Conservation (phyloP, 2,329 filamentous ascomycete species). For the Xylariomycetidae sp. region DNA sequence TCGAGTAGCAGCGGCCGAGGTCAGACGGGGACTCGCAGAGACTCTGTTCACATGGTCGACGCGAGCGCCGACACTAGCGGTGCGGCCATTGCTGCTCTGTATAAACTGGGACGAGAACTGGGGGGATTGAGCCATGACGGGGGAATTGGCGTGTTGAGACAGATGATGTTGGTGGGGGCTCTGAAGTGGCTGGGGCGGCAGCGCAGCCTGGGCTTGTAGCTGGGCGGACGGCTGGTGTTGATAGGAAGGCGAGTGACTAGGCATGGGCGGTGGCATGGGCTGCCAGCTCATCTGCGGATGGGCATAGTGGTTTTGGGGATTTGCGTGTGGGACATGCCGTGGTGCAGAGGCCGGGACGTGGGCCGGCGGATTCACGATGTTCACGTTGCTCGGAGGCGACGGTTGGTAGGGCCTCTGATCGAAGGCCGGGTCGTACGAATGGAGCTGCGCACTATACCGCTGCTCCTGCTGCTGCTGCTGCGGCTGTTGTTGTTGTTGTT, state of each 20-base stretch:
- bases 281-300: slow-evolving; percentile 21
- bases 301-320: not conserved
- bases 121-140: slow-evolving; percentile 21
- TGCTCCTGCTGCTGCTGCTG: slow-evolving; percentile 8
- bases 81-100: slow-evolving; percentile 17
- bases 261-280: slow-evolving; percentile 22
- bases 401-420: not conserved
- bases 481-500: slow-evolving; percentile 21
- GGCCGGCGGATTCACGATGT: not conserved
- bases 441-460: slow-evolving; percentile 3
- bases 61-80: slow-evolving; percentile 12
- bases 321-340: not conserved
- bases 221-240: slow-evolving; percentile 6
- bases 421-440: not conserved
- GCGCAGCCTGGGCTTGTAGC: slow-evolving; percentile 12
- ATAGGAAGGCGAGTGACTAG: slow-evolving; percentile 45
- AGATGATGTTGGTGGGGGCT: slow-evolving; percentile 8
- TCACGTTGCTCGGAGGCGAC: not conserved
- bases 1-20: slow-evolving; percentile 21
- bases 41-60: slow-evolving; percentile 23
- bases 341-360: not conserved
- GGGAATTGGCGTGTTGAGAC: slow-evolving; percentile 19
- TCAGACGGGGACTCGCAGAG: slow-evolving; percentile 27
- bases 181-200: slow-evolving; percentile 13
- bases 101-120: slow-evolving; percentile 18